Conservation (phyloP, 306 rosid species). For the Hippophae rhamnoides region DNA sequence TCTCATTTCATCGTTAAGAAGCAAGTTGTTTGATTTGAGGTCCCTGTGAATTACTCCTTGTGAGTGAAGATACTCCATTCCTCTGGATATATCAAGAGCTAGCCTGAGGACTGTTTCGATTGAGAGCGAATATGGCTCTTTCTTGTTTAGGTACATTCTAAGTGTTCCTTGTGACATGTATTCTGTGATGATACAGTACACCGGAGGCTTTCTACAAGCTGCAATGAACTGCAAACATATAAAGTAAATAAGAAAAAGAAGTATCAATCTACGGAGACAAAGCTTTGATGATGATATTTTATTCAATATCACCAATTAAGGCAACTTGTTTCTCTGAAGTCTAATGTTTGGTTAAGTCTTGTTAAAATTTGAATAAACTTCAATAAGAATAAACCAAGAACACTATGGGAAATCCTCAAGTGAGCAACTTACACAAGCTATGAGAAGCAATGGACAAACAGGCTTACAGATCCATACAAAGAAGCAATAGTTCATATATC, state of each 20-base stretch:
- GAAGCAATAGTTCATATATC: too few species aligned
- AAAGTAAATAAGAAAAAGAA: not conserved
- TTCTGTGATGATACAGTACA: conserved; percentile 89
- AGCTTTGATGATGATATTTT: too few species aligned
- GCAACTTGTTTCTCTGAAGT: too few species aligned
- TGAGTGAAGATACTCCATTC: conserved; percentile 96
- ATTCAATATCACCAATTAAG: too few species aligned
- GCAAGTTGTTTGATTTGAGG: conserved; percentile 83
- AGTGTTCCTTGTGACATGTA: conserved; percentile 98
- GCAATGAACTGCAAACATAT: conserved; percentile 65
- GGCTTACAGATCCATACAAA: too few species aligned
- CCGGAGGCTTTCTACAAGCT: conserved; percentile 95
- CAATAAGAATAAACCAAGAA: too few species aligned
- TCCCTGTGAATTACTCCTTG: conserved; percentile 97
- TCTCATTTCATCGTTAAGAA: conserved; percentile 94
- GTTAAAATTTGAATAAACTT: too few species aligned
- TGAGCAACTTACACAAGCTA: too few species aligned
- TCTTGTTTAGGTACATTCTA: conserved; percentile 97
- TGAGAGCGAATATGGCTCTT: conserved; percentile 92
- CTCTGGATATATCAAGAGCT: conserved; percentile 93
- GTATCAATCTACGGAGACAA: too few species aligned
- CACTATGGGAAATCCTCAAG: too few species aligned
- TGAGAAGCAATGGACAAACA: too few species aligned
- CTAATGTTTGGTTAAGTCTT: too few species aligned
- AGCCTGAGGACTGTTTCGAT: conserved; percentile 78